Evolutionary conservation across 2,329 filamentous ascomycete genomes (phyloP), one percentile per base, ranked within the genome.

Genomic region (Pseudogymnoascus sp.): DNA sequence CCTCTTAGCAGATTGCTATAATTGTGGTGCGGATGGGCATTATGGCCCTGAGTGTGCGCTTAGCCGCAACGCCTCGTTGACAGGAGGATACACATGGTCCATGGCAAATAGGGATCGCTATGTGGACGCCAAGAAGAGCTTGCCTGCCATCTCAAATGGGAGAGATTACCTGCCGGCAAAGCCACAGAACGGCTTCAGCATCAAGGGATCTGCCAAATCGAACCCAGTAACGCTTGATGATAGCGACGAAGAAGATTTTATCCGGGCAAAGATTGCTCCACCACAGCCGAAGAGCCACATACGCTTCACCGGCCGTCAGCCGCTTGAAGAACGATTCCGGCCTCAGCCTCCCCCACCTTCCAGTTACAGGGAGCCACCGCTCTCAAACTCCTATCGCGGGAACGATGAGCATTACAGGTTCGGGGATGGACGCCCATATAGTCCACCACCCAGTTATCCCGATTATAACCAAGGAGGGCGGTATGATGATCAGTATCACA

Each of bases 31-130:
- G 13, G 69, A 75, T 29, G 77, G 78, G 6, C 86, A 88, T 71
- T 87, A 80, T 69, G 81, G 82, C 1, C 76, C 79, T 11, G 84
- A 86, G 63, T 88, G 86, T 70, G 73, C 71, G 50, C 42, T 74
- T 9, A 63, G 65, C 26, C 63, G 56, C 15, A 64, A 65, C 17
- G 33, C n/a, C 13, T 56, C 66, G 7, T 60, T 67, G 17, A 70
- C 71, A 21, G 72, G 68, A 15, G 78, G 75, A 64, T 75, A 78
- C 59, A 84, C 81, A 0, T 87, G 83, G 83, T 81, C 81, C 31
- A 69, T 77, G 62, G 71, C 73, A 50, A 84, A 83, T 67, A 75
- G 77, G 15, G 72, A 78, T 61, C 74, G 75, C 37, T 86, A 83
- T 67, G 60, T 84, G 26, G 80, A 86, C 68, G 70, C 76, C 4